phyloP scores from a whole-genome alignment of 768 basidiomycete genomes.

The Rhizopogon sp. region DNA sequence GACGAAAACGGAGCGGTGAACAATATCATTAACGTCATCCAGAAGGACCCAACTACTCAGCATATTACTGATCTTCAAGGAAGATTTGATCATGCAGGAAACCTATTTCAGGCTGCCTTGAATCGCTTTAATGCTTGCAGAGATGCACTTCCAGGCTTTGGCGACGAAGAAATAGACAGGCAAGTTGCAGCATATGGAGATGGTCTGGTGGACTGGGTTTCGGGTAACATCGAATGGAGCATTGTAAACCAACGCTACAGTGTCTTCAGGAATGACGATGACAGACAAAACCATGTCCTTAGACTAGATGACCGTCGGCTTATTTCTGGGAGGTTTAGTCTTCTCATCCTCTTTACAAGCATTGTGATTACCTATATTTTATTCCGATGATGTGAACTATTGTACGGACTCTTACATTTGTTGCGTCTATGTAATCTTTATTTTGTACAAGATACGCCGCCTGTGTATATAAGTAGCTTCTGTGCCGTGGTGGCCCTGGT shows the following conservation, averaged over 20 bases:
- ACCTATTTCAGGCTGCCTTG: slow-evolving; percentile 17
- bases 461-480: too few species aligned
- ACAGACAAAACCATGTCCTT: slow-evolving; percentile 18
- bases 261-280: slow-evolving; percentile 12
- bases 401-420: too few species aligned
- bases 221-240: slow-evolving; percentile 25
- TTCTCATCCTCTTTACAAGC: too few species aligned
- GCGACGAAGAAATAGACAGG: slow-evolving; percentile 9
- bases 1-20: slow-evolving; percentile 15
- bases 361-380: too few species aligned
- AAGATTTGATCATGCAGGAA: slow-evolving; percentile 15
- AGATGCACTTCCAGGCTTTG: slow-evolving; percentile 14
- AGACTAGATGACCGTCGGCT: slow-evolving; percentile 6
- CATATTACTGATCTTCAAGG: slow-evolving; percentile 11
- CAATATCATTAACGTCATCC: slow-evolving; percentile 20
- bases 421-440: too few species aligned
- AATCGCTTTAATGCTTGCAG: slow-evolving; percentile 19
- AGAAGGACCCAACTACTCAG: slow-evolving; percentile 12
- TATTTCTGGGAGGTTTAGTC: too few species aligned
- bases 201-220: slow-evolving; percentile 21
- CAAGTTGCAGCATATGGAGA: slow-evolving; percentile 18
- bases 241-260: slow-evolving; percentile 23
- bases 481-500: too few species aligned
- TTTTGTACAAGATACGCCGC: too few species aligned
- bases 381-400: too few species aligned